Evolutionary conservation across 768 basidiomycete genomes (phyloP), one percentile per base, ranked within the genome.

Genomic region (Lactarius quietus): DNA sequence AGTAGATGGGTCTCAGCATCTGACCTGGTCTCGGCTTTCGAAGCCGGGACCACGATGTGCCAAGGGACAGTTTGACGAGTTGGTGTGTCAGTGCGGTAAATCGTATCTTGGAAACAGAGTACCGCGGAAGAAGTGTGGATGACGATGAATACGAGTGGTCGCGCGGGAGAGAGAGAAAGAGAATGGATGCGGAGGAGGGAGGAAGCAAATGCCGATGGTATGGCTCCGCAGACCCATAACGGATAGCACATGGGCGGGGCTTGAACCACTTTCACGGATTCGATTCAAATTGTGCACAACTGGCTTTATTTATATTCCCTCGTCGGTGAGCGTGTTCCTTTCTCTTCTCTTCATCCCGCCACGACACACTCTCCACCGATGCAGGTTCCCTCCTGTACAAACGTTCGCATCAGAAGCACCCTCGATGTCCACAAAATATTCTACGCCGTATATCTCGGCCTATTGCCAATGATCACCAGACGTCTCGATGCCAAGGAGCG

Each of bases 401-500:
- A 86, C 73, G 85, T 91, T 52, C 87, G 89, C 74, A 86, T 92
- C 69, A 85, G 89, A 69, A 89, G 87, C 5, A 89, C 88, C 17
- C 81, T 85, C 68, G 91, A 93, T 74, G 90, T 91, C n/a, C 80
- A 88, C 58, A 86, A 88, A 67, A 87, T 93, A 71, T 92, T 93
- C 76, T 80, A 88, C 72, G 92, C 85, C 57, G 91, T 92, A 58
- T 87, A 89, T 12, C 80, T 80, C 65, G 82, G 85, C 70, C 73
- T 79, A 62, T 80, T 92, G 51, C 89, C 89, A 56, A 82, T 93
- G 72, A 90, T 92, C 72, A 89, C 88, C 26, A 84, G 91, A 62
- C 86, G 91, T 9, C 83, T 93, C 69, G 91, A 93, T 73, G 88
- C 88, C 52, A 90, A 92, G 73, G 91, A 93, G 74, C 84, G 91